Conservation (phyloP, 176 grass and related monocot species). For the Triticum timopheevii region DNA sequence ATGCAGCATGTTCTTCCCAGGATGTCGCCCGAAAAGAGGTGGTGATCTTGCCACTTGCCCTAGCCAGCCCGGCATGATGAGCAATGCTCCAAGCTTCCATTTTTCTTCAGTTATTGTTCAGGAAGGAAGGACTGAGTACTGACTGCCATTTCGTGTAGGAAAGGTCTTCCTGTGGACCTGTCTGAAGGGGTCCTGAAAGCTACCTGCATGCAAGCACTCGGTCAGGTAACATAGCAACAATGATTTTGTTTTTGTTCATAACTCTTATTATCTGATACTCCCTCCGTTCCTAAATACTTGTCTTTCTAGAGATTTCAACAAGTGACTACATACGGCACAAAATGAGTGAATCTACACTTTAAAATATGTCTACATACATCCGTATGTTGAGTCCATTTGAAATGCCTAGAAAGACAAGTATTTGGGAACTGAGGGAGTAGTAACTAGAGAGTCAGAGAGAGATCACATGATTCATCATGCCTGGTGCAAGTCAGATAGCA, state of each 20-base stretch:
- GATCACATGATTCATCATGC: constrained; percentile 32
- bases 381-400: too few relatives aligned
- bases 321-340: too few relatives aligned
- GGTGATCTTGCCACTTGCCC: not conserved
- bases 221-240: constrained; percentile 50
- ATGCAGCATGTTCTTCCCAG: constrained; percentile 73
- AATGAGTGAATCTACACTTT: too few relatives aligned
- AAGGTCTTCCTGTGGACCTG: constrained; percentile 86
- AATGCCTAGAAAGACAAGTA: too few relatives aligned
- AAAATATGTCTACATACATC: too few relatives aligned
- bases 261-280: not conserved
- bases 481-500: not conserved
- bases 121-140: not conserved
- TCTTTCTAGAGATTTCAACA: too few relatives aligned
- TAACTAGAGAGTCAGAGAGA: not conserved
- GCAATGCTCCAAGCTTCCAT: not conserved
- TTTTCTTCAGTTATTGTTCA: constrained; percentile 30
- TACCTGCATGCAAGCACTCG: constrained; percentile 80
- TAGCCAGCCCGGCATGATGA: constrained; percentile 11
- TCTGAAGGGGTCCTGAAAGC: constrained; percentile 75
- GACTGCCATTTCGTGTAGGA: constrained; percentile 60
- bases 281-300: too few relatives aligned
- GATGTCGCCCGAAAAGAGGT: constrained; percentile 73
- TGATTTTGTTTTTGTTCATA: not conserved
- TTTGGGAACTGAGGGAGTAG: too few relatives aligned